These are phyloP conservation scores for Pascua sp. DNA, from an alignment of 1,284 basidiomycete genomes.

Conservation along the genomic window DNA sequence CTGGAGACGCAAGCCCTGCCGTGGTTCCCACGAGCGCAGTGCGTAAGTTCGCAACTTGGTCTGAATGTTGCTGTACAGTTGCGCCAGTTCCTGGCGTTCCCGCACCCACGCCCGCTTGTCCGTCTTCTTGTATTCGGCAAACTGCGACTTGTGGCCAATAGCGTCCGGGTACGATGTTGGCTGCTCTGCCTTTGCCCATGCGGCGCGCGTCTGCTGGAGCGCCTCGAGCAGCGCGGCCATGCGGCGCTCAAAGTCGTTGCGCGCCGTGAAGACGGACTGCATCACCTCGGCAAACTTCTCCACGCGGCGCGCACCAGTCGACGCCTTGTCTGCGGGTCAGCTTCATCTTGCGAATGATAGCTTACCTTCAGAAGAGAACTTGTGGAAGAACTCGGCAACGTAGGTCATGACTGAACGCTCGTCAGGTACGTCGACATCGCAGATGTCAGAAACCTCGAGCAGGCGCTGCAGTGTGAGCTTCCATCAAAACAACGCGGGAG, in stretches of 20 bases:
- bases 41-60: conserved; percentile 92
- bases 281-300: conserved; percentile 95
- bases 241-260: conserved; percentile 89
- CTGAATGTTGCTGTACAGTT: conserved; percentile 87
- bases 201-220: conserved; percentile 60
- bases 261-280: conserved; percentile 56
- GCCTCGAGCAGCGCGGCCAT: conserved; percentile 61
- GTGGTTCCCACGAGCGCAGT: conserved; percentile 76
- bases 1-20: conserved; percentile 62
- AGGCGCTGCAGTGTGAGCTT: conserved; percentile 62
- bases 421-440: conserved; percentile 80
- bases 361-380: conserved; percentile 92
- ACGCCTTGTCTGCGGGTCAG: conserved; percentile 71
- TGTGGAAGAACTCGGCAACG: conserved; percentile 91
- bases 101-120: conserved; percentile 82
- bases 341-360: too few species aligned
- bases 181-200: conserved; percentile 64
- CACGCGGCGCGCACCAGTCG: conserved; percentile 87
- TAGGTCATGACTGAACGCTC: conserved; percentile 73
- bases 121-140: conserved; percentile 79
- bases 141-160: conserved; percentile 67
- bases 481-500: conserved; percentile 8
- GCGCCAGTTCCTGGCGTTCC: conserved; percentile 83
- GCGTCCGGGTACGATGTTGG: conserved; percentile 76
- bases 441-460: conserved; percentile 94